Evolutionary conservation across 2,329 filamentous ascomycete genomes (phyloP).

Genomic region (Fusarium virguliforme): DNA sequence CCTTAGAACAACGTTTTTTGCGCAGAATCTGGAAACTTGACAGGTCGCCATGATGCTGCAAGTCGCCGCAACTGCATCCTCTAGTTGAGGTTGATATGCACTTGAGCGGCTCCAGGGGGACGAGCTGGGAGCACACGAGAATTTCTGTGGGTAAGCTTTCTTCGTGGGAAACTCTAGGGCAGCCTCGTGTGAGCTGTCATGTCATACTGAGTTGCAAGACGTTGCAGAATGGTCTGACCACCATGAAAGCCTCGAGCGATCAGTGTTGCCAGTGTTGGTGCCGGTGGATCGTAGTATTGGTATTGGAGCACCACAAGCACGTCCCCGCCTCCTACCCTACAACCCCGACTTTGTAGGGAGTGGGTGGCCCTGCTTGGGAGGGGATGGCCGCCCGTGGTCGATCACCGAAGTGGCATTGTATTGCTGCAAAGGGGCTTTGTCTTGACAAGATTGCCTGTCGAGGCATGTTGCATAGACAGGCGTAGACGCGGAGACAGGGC

Average conservation of each 20-base stretch:
- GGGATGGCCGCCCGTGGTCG: not conserved
- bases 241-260: not conserved
- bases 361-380: not conserved
- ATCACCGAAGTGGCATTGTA: not conserved
- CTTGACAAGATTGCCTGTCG: not conserved
- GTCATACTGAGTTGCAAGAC: not conserved
- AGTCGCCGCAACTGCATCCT: not conserved
- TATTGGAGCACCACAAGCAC: not conserved
- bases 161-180: not conserved
- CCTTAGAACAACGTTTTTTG: not conserved
- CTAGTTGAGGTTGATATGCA: conserved; percentile 3
- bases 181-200: conserved; percentile 1
- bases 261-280: not conserved
- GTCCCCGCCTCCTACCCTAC: conserved; percentile 11
- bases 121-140: too few species aligned
- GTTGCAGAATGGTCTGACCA: conserved; percentile 7
- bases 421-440: not conserved
- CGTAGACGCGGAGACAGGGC: not conserved
- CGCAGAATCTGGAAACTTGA: not conserved
- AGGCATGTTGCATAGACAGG: not conserved
- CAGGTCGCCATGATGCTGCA: not conserved
- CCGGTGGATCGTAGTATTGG: not conserved
- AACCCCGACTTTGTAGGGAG: not conserved
- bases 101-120: not conserved
- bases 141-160: not conserved